Percentiles rank a stretch among this genome's conserved stretches.
These are phyloP conservation scores for Senecio squalidus DNA, from an alignment of 140 eudicot genomes.

Conservation along the genomic window DNA sequence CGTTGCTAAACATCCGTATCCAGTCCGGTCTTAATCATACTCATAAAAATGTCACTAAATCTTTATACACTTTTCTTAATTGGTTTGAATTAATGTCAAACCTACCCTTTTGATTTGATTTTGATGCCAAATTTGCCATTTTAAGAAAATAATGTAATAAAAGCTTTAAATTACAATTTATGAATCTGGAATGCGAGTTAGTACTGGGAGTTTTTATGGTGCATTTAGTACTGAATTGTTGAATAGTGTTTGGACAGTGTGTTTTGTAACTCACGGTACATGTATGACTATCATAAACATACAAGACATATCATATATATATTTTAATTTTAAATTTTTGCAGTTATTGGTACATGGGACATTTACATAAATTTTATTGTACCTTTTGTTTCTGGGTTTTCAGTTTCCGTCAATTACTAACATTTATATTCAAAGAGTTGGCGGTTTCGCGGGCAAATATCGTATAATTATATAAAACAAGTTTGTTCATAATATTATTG, in stretches of 20 bases:
- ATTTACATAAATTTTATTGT: slow-evolving; percentile 9
- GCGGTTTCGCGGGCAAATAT: no score
- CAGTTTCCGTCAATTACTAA: background rate
- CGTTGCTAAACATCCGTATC: no score
- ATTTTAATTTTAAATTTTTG: background rate
- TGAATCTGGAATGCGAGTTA: background rate
- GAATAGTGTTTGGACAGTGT: slow-evolving; percentile 4
- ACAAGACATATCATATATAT: slow-evolving; percentile 10
- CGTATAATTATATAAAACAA: background rate
- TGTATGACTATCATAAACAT: background rate
- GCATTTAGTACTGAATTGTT: background rate
- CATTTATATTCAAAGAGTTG: no score
- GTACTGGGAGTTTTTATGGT: background rate
- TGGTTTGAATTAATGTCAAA: no score
- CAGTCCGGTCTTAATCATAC: no score
- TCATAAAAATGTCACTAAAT: no score
- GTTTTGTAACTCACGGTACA: slow-evolving; percentile 15
- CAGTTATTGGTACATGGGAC: slow-evolving; percentile 16
- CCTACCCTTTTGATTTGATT: no score
- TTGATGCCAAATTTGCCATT: no score
- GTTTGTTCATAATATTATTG: no score
- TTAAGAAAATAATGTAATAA: no score
- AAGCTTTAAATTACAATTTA: no score
- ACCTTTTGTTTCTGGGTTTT: slow-evolving; percentile 10
- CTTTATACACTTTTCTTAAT: no score